These are phyloP conservation scores for Cercospora citrullina DNA, from an alignment of 2,329 filamentous ascomycete genomes.

Conservation along the genomic window DNA sequence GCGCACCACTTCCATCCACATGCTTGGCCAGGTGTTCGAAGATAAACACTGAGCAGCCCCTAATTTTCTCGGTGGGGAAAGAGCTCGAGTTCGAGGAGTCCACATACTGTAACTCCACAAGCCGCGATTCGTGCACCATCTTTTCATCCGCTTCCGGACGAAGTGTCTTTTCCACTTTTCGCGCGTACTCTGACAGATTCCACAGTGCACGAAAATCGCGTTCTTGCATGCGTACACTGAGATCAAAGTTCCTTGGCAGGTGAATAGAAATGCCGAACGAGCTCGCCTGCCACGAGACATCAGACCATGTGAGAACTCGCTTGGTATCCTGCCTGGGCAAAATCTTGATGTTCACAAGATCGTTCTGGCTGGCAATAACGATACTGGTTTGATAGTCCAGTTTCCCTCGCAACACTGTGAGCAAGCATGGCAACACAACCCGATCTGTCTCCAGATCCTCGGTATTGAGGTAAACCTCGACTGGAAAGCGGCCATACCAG, in stretches of 20 bases:
- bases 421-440: slow-evolving; percentile 69
- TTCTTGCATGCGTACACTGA: slow-evolving; percentile 70
- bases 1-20: slow-evolving; percentile 69
- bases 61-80: slow-evolving; percentile 74
- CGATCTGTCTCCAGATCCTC: slow-evolving; percentile 67
- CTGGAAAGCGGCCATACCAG: slow-evolving; percentile 75
- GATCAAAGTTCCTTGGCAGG: slow-evolving; percentile 72
- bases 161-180: slow-evolving; percentile 71
- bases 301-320: slow-evolving; percentile 73
- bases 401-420: slow-evolving; percentile 72
- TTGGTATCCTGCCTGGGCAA: slow-evolving; percentile 53
- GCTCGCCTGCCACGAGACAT: slow-evolving; percentile 75
- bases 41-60: slow-evolving; percentile 69
- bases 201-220: slow-evolving; percentile 77
- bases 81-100: slow-evolving; percentile 68
- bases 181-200: slow-evolving; percentile 82
- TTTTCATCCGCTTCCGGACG: slow-evolving; percentile 69
- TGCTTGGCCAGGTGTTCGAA: slow-evolving; percentile 72
- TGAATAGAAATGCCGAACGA: slow-evolving; percentile 65
- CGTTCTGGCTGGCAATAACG: slow-evolving; percentile 75
- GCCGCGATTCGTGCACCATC: slow-evolving; percentile 65
- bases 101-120: slow-evolving; percentile 78
- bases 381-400: slow-evolving; percentile 70
- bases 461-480: slow-evolving; percentile 73
- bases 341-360: slow-evolving; percentile 72